A percentile compares a stretch with the other conserved stretches of the same genome.
Conservation (phyloP, 108 stramenopile species). For the Pseudonitzschia pungens region DNA sequence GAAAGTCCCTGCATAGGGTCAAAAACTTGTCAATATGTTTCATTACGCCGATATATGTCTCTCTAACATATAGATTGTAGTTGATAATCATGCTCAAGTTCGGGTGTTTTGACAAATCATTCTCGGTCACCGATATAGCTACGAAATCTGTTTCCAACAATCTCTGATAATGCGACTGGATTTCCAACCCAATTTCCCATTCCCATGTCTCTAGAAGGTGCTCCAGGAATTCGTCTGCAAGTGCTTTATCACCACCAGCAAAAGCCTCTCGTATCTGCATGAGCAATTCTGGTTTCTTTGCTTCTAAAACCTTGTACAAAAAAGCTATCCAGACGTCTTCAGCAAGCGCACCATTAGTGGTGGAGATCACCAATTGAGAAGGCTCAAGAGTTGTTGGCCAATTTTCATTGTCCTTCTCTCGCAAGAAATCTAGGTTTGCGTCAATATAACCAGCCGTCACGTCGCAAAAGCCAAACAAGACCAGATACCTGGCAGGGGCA, state of each 20-base stretch:
- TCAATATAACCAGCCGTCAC: slow-evolving; percentile 21
- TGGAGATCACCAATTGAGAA: slow-evolving; percentile 26
- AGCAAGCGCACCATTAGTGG: slow-evolving; percentile 23
- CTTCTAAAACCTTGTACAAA: slow-evolving; percentile 16
- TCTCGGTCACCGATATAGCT: neutral
- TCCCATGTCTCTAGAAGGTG: slow-evolving; percentile 19
- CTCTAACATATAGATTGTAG: slow-evolving; percentile 21
- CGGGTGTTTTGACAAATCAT: slow-evolving; percentile 14
- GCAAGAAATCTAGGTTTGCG: slow-evolving; percentile 21
- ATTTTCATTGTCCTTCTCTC: neutral
- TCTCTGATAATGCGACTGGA: slow-evolving; percentile 13
- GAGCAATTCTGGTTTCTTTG: slow-evolving; percentile 11
- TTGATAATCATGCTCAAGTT: slow-evolving; percentile 21
- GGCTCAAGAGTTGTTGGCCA: slow-evolving; percentile 26
- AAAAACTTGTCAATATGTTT: slow-evolving; percentile 1
- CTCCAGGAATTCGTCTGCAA: slow-evolving; percentile 4
- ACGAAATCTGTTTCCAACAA: slow-evolving; percentile 14
- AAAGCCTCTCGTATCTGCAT: slow-evolving; percentile 5
- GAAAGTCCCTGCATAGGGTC: neutral
- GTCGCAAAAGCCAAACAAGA: slow-evolving; percentile 45
- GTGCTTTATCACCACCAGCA: neutral
- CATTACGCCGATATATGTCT: slow-evolving; percentile 3
- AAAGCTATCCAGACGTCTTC: slow-evolving; percentile 33
- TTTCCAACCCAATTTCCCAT: slow-evolving; percentile 8
- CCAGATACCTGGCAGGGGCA: slow-evolving; percentile 36